Conservation (phyloP, 192 early-diverging fungal genomes). For the Entomortierella beljakovae region DNA sequence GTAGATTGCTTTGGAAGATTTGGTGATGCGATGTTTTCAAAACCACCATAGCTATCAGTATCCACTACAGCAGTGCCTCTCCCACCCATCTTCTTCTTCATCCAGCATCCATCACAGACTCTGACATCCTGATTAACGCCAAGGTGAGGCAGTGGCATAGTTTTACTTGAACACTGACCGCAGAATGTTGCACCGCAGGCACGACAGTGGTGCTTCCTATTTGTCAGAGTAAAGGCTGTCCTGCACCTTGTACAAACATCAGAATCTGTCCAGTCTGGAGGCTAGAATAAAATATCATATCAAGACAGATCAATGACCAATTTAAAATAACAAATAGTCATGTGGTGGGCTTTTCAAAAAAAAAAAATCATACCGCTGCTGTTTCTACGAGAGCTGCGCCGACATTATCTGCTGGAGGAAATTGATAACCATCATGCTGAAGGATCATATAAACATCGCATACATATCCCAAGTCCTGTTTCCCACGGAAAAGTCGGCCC, state of each 20-base stretch:
- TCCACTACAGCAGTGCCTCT: slow-evolving; percentile 28
- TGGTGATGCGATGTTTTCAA: slow-evolving; percentile 18
- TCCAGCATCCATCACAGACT: slow-evolving; percentile 95
- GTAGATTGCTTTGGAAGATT: slow-evolving; percentile 44
- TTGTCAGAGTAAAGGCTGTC: slow-evolving; percentile 91
- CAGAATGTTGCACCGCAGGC: slow-evolving; percentile 97
- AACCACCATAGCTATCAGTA: slow-evolving; percentile 44
- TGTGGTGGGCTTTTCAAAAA: too few species aligned
- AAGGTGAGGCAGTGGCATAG: slow-evolving; percentile 82
- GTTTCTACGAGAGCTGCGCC: slow-evolving; percentile 85
- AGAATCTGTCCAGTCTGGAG: slow-evolving; percentile 97
- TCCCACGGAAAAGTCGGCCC: slow-evolving; percentile 84
- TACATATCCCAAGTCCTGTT: slow-evolving; percentile 83
- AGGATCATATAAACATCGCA: slow-evolving; percentile 83
- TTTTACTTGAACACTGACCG: slow-evolving; percentile 93
- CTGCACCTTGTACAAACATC: slow-evolving; percentile 96
- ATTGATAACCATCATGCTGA: slow-evolving; percentile 81
- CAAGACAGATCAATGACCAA: neutral
- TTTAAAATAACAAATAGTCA: neutral
- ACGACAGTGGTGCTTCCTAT: slow-evolving; percentile 98
- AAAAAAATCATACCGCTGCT: slow-evolving; percentile 73
- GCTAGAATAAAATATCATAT: slow-evolving; percentile 57
- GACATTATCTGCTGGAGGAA: slow-evolving; percentile 77
- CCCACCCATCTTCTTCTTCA: slow-evolving; percentile 63
- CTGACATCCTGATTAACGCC: slow-evolving; percentile 92